phyloP scores from a whole-genome alignment of 2,329 filamentous ascomycete species.

The Epicoccum nigrum region DNA sequence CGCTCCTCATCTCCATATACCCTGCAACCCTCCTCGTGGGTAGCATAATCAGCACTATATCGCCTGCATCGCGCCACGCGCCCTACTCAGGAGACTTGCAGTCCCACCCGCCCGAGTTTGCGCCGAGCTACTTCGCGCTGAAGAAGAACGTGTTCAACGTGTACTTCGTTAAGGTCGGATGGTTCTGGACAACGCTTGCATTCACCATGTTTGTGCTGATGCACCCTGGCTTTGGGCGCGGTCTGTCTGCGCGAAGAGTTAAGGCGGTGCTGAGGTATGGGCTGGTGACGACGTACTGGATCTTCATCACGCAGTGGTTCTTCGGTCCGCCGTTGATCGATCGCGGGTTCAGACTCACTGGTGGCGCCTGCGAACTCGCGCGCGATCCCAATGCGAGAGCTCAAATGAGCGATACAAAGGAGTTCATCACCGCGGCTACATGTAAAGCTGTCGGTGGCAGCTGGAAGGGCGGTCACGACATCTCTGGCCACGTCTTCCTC shows the following conservation, averaged over 20 bases:
- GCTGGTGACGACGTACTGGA: conserved; percentile 78
- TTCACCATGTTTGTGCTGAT: conserved; percentile 73
- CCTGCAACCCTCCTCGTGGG: conserved; percentile 80
- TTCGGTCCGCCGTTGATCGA: conserved; percentile 92
- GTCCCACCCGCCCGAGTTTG: conserved; percentile 63
- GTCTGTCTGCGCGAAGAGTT: conserved; percentile 51
- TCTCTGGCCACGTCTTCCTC: conserved; percentile 93
- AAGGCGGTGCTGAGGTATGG: conserved; percentile 72
- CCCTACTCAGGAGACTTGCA: conserved; percentile 68
- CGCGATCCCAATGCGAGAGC: conserved; percentile 56
- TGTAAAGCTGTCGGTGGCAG: conserved; percentile 82
- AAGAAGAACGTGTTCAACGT: conserved; percentile 93
- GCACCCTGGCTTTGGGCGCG: conserved; percentile 64
- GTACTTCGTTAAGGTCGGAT: conserved; percentile 93
- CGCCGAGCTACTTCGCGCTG: conserved; percentile 87
- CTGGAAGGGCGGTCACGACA: conserved; percentile 95
- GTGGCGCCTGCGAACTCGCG: conserved; percentile 77
- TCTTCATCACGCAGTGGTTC: conserved; percentile 92
- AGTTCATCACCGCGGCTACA: conserved; percentile 73
- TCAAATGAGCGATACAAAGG: conserved; percentile 52
- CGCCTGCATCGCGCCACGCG: conserved; percentile 68
- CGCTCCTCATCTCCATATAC: conserved; percentile 71
- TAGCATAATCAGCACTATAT: conserved; percentile 78
- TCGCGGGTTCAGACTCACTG: conserved; percentile 84
- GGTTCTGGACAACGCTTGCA: conserved; percentile 84